phyloP scores from a whole-genome alignment of 768 basidiomycete genomes.

The Suillus sp. region DNA sequence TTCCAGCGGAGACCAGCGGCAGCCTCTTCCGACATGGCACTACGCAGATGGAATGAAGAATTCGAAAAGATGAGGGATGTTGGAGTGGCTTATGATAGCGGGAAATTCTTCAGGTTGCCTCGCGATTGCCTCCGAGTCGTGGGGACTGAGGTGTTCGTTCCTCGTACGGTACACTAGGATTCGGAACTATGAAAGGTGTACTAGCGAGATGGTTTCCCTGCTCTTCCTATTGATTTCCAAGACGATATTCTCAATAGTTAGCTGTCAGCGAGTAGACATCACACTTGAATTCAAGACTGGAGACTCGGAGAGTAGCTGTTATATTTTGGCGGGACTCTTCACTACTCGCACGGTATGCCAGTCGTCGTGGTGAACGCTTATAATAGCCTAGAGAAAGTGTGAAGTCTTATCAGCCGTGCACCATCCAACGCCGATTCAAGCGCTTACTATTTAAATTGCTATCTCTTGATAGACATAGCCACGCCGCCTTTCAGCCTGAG shows the following conservation, averaged over 20 bases:
- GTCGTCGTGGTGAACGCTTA: not conserved
- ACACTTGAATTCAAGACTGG: not conserved
- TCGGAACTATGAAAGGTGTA: not conserved
- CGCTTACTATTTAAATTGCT: not conserved
- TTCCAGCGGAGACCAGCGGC: not conserved
- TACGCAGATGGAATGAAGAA: not conserved
- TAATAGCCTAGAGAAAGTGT: not conserved
- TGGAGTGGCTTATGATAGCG: not conserved
- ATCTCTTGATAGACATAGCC: not conserved
- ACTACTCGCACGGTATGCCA: conserved; percentile 5
- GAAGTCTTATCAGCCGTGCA: not conserved
- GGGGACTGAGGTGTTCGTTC: not conserved
- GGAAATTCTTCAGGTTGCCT: not conserved
- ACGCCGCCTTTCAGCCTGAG: not conserved
- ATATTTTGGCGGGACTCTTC: not conserved
- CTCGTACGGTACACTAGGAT: not conserved
- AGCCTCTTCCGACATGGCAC: conserved; percentile 1
- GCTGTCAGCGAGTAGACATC: not conserved
- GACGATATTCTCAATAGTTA: not conserved
- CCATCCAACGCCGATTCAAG: not conserved
- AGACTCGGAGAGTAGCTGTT: not conserved
- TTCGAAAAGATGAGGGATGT: not conserved
- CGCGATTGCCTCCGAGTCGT: not conserved
- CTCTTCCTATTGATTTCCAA: not conserved
- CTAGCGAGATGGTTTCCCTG: not conserved